Conservation (phyloP, 805 yeast genomes). For the Myxozyma monticola region DNA sequence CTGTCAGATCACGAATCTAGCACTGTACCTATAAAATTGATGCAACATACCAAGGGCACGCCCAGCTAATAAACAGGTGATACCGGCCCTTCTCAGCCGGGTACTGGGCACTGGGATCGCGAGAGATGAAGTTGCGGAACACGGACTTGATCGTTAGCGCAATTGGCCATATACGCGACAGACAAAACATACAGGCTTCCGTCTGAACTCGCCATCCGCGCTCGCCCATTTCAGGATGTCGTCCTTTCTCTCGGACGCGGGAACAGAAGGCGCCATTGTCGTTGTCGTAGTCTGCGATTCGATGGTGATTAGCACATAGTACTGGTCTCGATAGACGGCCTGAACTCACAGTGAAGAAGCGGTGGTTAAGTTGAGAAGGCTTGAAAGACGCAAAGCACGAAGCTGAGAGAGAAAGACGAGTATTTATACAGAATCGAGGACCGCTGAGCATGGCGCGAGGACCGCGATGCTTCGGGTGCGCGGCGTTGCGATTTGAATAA, state of each 20-base stretch:
- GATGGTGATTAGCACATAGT: too few relatives aligned
- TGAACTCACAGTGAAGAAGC: too few relatives aligned
- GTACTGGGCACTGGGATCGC: conserved; percentile 64
- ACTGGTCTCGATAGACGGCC: too few relatives aligned
- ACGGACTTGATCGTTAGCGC: conserved; percentile 31
- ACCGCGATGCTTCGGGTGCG: too few relatives aligned
- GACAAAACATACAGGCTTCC: conserved; percentile 26
- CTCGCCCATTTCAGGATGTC: conserved; percentile 29
- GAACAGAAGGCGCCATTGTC: background rate
- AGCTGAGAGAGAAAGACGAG: too few relatives aligned
- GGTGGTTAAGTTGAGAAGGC: too few relatives aligned
- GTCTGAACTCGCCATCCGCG: conserved; percentile 31
- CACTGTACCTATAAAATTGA: conserved; percentile 77
- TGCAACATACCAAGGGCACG: conserved; percentile 96
- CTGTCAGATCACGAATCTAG: background rate
- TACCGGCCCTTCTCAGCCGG: conserved; percentile 79
- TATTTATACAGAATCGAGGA: too few relatives aligned
- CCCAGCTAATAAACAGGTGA: conserved; percentile 83
- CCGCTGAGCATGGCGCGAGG: too few relatives aligned
- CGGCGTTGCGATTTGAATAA: too few relatives aligned
- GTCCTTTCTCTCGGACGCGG: background rate
- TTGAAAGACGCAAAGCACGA: too few relatives aligned
- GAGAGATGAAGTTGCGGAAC: conserved; percentile 65
- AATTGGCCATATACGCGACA: background rate
- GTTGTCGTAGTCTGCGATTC: background rate